These are phyloP conservation scores for Dictyostelium brefeldianum DNA, from an alignment of 78 protist genomes.

Conservation along the genomic window DNA sequence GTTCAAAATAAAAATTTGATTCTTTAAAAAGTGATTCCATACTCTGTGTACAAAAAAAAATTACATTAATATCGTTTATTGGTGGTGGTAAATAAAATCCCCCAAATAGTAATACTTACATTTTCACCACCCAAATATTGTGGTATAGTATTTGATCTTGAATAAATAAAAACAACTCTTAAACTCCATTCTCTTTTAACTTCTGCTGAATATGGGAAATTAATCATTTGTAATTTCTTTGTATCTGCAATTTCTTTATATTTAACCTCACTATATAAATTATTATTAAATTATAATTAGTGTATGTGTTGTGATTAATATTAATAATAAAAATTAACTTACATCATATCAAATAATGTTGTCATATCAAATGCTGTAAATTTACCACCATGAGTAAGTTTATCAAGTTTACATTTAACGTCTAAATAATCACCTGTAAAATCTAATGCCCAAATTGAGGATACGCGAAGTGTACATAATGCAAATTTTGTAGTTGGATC, in stretches of 20 bases:
- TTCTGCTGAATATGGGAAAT: conserved; percentile 10
- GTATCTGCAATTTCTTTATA: conserved; percentile 29
- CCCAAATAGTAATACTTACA: neutral
- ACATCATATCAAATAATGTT: conserved; percentile 71
- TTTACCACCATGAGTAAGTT: conserved; percentile 51
- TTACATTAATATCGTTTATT: no score
- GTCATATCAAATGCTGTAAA: conserved; percentile 73
- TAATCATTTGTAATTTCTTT: neutral
- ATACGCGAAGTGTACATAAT: conserved; percentile 43
- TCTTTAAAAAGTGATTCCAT: conserved; percentile 15
- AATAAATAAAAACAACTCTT: conserved; percentile 57
- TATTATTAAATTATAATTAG: neutral
- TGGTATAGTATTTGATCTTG: conserved; percentile 65
- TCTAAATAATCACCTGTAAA: conserved; percentile 57
- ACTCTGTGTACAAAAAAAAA: no score
- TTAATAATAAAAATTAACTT: conserved; percentile 16
- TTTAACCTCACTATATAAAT: conserved; percentile 17
- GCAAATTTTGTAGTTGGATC: conserved; percentile 76
- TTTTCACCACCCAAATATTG: conserved; percentile 58
- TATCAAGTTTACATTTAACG: conserved; percentile 41
- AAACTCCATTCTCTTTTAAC: conserved; percentile 48
- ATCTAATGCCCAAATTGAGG: conserved; percentile 49
- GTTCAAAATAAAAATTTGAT: conserved; percentile 58
- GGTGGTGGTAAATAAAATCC: no score
- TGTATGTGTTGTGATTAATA: neutral